These are phyloP conservation scores for Phoma sp. DNA, from an alignment of 2,329 filamentous ascomycete genomes.

Conservation along the genomic window DNA sequence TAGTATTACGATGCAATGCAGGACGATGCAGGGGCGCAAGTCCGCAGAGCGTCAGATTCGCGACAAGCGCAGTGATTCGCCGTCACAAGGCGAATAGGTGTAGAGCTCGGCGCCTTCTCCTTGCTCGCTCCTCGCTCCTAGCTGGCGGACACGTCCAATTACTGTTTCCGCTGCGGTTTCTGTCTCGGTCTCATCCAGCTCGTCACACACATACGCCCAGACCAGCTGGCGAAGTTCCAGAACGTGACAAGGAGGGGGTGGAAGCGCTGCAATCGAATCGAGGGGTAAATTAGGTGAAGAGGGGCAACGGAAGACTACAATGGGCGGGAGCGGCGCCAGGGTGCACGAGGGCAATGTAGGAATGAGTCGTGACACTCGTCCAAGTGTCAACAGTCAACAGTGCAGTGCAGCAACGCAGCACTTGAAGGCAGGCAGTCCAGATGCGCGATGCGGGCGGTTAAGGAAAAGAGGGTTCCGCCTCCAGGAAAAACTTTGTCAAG, in stretches of 20 bases:
- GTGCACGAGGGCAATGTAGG: background rate
- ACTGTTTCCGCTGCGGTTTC: slow-evolving; percentile 14
- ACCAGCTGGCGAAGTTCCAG: slow-evolving; percentile 23
- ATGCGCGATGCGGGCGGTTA: slow-evolving; percentile 25
- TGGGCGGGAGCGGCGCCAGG: slow-evolving; percentile 5
- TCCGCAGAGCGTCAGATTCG: slow-evolving; percentile 22
- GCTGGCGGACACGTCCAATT: slow-evolving; percentile 1
- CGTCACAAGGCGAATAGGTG: slow-evolving; percentile 29
- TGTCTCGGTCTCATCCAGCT: slow-evolving; percentile 26
- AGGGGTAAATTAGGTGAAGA: slow-evolving; percentile 21
- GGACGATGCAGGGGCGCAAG: slow-evolving; percentile 24
- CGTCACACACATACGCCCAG: slow-evolving; percentile 37
- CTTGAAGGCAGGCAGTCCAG: slow-evolving; percentile 28
- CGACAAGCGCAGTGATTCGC: slow-evolving; percentile 24
- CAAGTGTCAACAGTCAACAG: slow-evolving; percentile 18
- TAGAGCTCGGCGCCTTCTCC: slow-evolving; percentile 27
- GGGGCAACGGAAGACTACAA: slow-evolving; percentile 6
- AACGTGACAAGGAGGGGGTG: slow-evolving; percentile 30
- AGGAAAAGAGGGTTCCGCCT: slow-evolving; percentile 22
- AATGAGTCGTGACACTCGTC: slow-evolving; percentile 17
- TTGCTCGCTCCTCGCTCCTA: slow-evolving; percentile 24
- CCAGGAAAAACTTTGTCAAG: slow-evolving; percentile 22
- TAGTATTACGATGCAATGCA: slow-evolving; percentile 21
- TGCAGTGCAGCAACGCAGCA: slow-evolving; percentile 4
- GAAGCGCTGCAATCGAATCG: slow-evolving; percentile 20